Percentiles rank a stretch among this genome's conserved stretches.
phyloP scores from a whole-genome alignment of 176 grass and related monocot genomes.

The Cenchrus purpureus region DNA sequence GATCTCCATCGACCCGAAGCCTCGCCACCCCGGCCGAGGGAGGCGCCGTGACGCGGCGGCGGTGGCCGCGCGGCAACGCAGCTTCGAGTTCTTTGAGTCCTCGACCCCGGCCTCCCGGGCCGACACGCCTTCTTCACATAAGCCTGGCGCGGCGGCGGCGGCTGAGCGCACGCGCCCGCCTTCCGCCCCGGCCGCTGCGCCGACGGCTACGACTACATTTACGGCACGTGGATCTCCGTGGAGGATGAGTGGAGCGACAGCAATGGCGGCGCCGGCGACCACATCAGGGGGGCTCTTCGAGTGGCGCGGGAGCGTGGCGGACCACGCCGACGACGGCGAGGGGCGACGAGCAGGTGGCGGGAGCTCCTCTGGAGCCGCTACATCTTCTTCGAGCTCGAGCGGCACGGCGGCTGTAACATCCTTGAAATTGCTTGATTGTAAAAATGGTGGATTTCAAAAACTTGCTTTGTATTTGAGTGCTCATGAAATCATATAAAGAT shows the following conservation, averaged over 20 bases:
- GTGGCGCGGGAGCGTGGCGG: not conserved
- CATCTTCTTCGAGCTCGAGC: not conserved
- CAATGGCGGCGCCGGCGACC: not conserved
- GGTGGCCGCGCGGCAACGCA: no score
- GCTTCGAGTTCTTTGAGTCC: not conserved
- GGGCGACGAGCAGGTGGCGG: not conserved
- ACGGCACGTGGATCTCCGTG: not conserved
- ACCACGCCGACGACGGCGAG: no score
- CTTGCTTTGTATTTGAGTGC: no score
- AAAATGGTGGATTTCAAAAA: no score
- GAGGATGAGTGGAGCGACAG: not conserved
- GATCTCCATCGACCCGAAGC: not conserved
- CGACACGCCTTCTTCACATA: not conserved
- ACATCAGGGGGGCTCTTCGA: not conserved
- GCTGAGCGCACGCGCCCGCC: not conserved
- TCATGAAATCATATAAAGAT: no score
- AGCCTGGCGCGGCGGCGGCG: not conserved
- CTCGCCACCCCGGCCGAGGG: not conserved
- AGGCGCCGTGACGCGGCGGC: not conserved
- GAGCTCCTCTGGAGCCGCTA: not conserved
- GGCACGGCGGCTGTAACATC: not conserved
- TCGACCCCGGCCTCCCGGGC: not conserved
- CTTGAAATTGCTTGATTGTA: no score
- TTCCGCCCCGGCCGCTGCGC: not conserved
- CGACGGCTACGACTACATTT: not conserved